phyloP scores from a whole-genome alignment of 2,329 filamentous ascomycete genomes.

The Cercospora zeina region DNA sequence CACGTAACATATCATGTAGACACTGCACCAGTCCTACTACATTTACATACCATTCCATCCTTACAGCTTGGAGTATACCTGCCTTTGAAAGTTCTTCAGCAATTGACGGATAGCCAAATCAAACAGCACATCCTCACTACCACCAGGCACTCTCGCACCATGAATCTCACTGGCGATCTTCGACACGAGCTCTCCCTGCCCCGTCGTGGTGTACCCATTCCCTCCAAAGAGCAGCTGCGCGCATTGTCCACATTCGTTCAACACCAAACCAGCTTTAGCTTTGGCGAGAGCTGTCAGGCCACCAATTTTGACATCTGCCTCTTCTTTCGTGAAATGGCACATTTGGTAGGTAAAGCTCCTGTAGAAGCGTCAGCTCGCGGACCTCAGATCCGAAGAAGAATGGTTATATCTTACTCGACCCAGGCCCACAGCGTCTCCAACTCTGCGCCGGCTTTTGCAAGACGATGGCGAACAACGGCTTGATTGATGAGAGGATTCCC shows the following conservation, averaged over 20 bases:
- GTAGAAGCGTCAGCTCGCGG: background rate
- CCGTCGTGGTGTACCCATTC: background rate
- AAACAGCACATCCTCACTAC: background rate
- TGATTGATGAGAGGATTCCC: background rate
- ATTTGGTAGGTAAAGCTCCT: constrained; percentile 1
- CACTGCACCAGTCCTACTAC: background rate
- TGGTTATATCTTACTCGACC: background rate
- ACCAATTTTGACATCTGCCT: background rate
- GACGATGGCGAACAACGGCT: background rate
- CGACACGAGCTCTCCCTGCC: background rate
- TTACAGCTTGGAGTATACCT: background rate
- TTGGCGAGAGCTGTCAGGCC: background rate
- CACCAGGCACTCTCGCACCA: background rate
- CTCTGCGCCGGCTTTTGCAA: background rate
- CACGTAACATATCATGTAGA: too few species aligned
- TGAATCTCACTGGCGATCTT: background rate
- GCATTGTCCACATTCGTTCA: constrained; percentile 3
- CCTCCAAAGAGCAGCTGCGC: constrained; percentile 1
- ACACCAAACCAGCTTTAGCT: background rate
- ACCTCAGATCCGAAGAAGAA: background rate
- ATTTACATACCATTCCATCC: background rate
- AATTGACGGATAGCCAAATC: background rate
- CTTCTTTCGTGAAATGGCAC: constrained; percentile 4
- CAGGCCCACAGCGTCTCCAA: background rate
- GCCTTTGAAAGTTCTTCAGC: background rate